Percentiles rank a stretch among this genome's conserved stretches.
Evolutionary conservation across 495 filamentous ascomycete species (phyloP).

Genomic region (Monascus purpureus): DNA sequence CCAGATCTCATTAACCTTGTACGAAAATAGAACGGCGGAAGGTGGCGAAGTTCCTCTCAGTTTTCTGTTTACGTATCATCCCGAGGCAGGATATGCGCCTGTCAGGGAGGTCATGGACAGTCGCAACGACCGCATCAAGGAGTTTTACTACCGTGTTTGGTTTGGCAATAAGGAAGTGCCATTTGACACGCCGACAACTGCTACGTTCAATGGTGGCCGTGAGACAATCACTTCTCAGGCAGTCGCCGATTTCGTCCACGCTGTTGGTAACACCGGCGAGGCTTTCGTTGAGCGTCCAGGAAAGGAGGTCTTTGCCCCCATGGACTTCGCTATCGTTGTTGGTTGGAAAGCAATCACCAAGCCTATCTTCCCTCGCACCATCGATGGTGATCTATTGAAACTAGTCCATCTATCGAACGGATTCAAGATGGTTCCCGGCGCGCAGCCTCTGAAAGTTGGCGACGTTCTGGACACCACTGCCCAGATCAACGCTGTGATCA

Average conservation of each 20-base stretch:
- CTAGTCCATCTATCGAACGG: constrained; percentile 92
- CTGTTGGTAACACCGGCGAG: constrained; percentile 93
- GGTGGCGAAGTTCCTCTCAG: constrained; percentile 65
- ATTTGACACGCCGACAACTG: constrained; percentile 69
- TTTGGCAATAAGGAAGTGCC: constrained; percentile 79
- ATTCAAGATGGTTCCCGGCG: constrained; percentile 96
- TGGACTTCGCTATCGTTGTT: constrained; percentile 98
- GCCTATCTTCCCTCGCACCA: constrained; percentile 88
- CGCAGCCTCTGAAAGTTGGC: constrained; percentile 84
- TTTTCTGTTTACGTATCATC: constrained; percentile 80
- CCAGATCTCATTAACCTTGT: constrained; percentile 72
- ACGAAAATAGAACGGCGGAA: constrained; percentile 77
- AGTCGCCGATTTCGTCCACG: constrained; percentile 96
- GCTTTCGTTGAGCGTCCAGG: constrained; percentile 96
- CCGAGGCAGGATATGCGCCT: constrained; percentile 86
- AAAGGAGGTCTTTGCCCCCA: constrained; percentile 88
- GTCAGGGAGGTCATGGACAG: constrained; percentile 90
- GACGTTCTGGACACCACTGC: constrained; percentile 88
- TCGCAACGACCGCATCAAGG: constrained; percentile 91
- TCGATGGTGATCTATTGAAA: constrained; percentile 89
- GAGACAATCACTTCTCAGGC: constrained; percentile 75
- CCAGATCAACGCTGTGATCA: constrained; percentile 94
- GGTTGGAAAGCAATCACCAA: constrained; percentile 99
- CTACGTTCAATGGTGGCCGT: constrained; percentile 77
- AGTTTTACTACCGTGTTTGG: constrained; percentile 93